Conservation (phyloP, 1,284 basidiomycete genomes). For the Ceratobasidium sp. region DNA sequence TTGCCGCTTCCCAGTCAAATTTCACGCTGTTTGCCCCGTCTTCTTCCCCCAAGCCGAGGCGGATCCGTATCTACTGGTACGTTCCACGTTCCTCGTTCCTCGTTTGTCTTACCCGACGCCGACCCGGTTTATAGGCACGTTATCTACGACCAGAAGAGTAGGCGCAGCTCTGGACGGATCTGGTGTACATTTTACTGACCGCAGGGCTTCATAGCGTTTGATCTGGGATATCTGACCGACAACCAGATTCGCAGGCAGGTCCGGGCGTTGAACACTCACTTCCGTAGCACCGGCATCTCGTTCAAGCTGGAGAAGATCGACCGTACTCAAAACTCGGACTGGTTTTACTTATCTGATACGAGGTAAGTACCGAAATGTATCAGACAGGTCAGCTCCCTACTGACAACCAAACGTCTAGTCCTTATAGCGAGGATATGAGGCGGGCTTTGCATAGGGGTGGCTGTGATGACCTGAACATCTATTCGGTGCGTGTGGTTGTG, state of each 20-base stretch:
- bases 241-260: not conserved
- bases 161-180: not conserved
- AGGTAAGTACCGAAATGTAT: not conserved
- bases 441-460: not conserved
- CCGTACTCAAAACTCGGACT: not conserved
- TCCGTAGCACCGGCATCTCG: not conserved
- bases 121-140: not conserved
- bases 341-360: not conserved
- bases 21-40: no score
- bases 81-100: no score
- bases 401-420: not conserved
- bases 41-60: no score
- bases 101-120: no score
- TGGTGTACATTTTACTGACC: not conserved
- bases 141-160: not conserved
- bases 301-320: not conserved
- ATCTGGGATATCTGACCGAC: not conserved
- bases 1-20: no score
- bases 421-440: not conserved
- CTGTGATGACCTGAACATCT: conserved; percentile 2
- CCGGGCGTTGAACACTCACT: not conserved
- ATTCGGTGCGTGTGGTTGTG: not conserved
- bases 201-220: not conserved
- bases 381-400: not conserved
- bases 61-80: no score